phyloP scores from a whole-genome alignment of 805 yeast genomes.

The Starmerella floricola region DNA sequence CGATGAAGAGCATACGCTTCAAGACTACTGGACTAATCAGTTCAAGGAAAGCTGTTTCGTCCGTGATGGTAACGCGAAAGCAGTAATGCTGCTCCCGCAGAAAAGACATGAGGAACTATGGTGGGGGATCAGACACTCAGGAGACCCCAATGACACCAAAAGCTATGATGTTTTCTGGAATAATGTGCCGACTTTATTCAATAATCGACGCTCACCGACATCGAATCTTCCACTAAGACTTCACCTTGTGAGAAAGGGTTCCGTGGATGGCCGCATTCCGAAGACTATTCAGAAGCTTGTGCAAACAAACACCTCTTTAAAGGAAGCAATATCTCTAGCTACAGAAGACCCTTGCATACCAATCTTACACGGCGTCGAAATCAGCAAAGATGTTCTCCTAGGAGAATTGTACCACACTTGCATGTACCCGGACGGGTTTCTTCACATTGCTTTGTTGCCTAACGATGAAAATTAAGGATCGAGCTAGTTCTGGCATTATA shows the following conservation, averaged over 20 bases:
- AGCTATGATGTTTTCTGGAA: conserved; percentile 25
- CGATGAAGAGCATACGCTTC: conserved; percentile 28
- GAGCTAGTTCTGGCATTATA: no score
- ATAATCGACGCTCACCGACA: background rate
- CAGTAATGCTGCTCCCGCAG: conserved; percentile 65
- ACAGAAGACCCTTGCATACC: conserved; percentile 32
- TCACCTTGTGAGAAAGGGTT: conserved; percentile 2
- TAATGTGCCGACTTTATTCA: conserved; percentile 19
- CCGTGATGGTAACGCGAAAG: conserved; percentile 62
- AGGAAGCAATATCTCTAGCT: conserved; percentile 27
- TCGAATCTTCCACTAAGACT: conserved; percentile 8
- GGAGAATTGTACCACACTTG: conserved; percentile 36
- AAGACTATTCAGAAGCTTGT: conserved; percentile 1
- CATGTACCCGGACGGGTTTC: conserved; percentile 50
- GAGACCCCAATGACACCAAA: background rate
- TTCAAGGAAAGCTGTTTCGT: conserved; percentile 73
- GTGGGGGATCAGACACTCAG: conserved; percentile 27
- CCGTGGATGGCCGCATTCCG: background rate
- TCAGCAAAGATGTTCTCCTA: conserved; percentile 38
- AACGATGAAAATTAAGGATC: no score
- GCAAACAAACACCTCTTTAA: conserved; percentile 4
- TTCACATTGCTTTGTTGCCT: conserved; percentile 34
- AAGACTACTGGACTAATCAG: conserved; percentile 57
- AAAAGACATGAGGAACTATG: conserved; percentile 48
- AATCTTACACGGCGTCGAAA: conserved; percentile 43